Percentiles rank a stretch among this genome's conserved stretches.
Conservation (phyloP, 2,329 filamentous ascomycete species). For the Delphinella strobiligena region DNA sequence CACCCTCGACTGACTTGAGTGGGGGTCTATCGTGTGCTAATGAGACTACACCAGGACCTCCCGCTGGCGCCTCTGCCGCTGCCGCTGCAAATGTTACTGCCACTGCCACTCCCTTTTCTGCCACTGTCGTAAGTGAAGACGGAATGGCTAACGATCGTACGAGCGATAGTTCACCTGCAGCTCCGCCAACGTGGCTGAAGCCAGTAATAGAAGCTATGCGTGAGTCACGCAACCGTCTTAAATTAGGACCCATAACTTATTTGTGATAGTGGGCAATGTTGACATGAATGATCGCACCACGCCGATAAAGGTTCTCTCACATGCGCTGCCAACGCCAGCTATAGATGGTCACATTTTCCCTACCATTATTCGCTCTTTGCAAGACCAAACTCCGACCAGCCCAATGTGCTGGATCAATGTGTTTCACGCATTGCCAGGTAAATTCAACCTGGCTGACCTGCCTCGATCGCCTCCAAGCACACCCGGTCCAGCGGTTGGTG, state of each 20-base stretch:
- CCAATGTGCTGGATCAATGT: constrained; percentile 51
- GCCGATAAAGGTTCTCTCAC: constrained; percentile 45
- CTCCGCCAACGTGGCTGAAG: constrained; percentile 14
- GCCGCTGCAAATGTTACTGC: constrained; percentile 5
- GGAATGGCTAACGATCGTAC: not conserved
- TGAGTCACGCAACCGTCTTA: constrained; percentile 16
- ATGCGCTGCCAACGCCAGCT: constrained; percentile 47
- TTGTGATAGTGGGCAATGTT: not conserved
- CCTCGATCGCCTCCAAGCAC: constrained; percentile 52
- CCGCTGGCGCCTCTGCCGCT: not conserved
- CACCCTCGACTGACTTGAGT: constrained; percentile 27
- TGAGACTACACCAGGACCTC: constrained; percentile 4
- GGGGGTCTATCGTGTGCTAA: constrained; percentile 4
- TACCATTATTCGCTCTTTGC: constrained; percentile 42
- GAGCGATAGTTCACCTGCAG: not conserved
- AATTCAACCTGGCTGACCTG: constrained; percentile 49
- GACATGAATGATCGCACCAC: not conserved
- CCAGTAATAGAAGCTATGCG: constrained; percentile 17
- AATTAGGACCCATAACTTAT: not conserved
- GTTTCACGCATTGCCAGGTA: constrained; percentile 50
- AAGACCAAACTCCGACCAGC: constrained; percentile 37
- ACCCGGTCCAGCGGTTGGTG: constrained; percentile 37
- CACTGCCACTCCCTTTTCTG: not conserved
- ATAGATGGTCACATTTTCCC: constrained; percentile 39
- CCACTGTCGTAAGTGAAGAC: not conserved